These are phyloP conservation scores for Spiraea crenata DNA, from an alignment of 331 rosid genomes.

Conservation along the genomic window DNA sequence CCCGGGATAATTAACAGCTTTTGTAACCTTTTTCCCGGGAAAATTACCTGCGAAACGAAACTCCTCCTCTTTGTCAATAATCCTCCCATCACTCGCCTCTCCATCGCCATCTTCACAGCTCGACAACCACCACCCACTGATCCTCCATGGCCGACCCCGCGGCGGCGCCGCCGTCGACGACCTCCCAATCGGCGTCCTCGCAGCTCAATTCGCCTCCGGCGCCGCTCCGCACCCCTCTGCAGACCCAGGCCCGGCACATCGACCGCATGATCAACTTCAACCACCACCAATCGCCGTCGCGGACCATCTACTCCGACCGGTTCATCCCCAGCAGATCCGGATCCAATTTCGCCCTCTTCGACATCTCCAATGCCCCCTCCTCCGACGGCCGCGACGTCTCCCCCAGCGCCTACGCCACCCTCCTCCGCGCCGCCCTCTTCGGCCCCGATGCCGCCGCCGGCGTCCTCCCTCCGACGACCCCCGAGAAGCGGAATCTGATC, in stretches of 20 bases:
- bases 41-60: slow-evolving; percentile 1
- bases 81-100: slow-evolving; percentile 30
- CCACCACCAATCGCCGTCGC: slow-evolving; percentile 71
- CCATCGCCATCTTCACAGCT: background rate
- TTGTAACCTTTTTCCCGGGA: slow-evolving; percentile 23
- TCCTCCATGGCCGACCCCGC: slow-evolving; percentile 56
- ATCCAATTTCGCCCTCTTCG: slow-evolving; percentile 80
- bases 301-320: slow-evolving; percentile 89
- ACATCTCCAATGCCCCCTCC: slow-evolving; percentile 41
- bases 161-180: background rate
- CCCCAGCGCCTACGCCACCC: slow-evolving; percentile 62
- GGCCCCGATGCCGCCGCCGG: slow-evolving; percentile 54
- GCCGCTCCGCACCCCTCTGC: slow-evolving; percentile 32
- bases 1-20: slow-evolving; percentile 65
- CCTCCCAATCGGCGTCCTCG: slow-evolving; percentile 13
- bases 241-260: slow-evolving; percentile 60
- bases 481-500: slow-evolving; percentile 45
- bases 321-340: slow-evolving; percentile 95
- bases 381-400: slow-evolving; percentile 71
- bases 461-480: slow-evolving; percentile 56
- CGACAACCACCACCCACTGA: slow-evolving; percentile 1
- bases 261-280: slow-evolving; percentile 71
- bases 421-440: slow-evolving; percentile 61
- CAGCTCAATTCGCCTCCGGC: slow-evolving; percentile 41
- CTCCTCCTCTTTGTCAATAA: background rate